Conservation (phyloP, 768 basidiomycete genomes). For the Hericium rajendrae region DNA sequence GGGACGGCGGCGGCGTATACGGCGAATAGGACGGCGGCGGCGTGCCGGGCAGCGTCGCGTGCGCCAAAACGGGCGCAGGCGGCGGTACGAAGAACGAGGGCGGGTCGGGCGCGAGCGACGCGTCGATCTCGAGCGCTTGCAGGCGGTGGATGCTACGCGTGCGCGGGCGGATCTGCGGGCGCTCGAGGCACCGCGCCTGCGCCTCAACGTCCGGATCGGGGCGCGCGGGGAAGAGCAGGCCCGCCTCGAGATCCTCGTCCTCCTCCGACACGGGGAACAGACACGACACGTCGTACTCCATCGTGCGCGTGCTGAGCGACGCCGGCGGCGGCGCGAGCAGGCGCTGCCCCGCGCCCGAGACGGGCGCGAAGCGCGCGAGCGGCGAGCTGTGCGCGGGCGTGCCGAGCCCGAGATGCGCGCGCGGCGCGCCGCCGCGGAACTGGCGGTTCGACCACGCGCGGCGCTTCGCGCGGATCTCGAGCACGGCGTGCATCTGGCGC, state of each 20-base stretch:
- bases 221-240: conserved; percentile 5
- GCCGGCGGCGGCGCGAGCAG: neutral
- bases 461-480: conserved; percentile 51
- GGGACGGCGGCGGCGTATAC: conserved; percentile 6
- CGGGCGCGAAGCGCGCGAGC: conserved; percentile 25
- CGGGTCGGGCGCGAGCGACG: conserved; percentile 3
- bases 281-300: conserved; percentile 17
- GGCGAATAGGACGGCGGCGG: conserved; percentile 2
- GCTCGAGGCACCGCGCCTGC: neutral
- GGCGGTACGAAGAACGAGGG: conserved; percentile 9
- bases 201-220: conserved; percentile 4
- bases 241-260: conserved; percentile 14
- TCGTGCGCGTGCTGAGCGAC: conserved; percentile 5
- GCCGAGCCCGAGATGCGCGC: conserved; percentile 36
- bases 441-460: conserved; percentile 58
- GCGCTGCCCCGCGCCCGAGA: conserved; percentile 7
- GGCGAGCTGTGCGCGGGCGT: conserved; percentile 43
- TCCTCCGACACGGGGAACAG: conserved; percentile 25
- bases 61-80: neutral
- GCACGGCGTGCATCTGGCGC: conserved; percentile 22
- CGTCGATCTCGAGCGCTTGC: conserved; percentile 1
- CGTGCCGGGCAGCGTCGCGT: neutral
- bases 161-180: conserved; percentile 14
- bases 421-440: conserved; percentile 27
- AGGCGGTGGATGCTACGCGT: conserved; percentile 18